Conservation (phyloP, 768 basidiomycete species). For the Mycena rebaudengoi region DNA sequence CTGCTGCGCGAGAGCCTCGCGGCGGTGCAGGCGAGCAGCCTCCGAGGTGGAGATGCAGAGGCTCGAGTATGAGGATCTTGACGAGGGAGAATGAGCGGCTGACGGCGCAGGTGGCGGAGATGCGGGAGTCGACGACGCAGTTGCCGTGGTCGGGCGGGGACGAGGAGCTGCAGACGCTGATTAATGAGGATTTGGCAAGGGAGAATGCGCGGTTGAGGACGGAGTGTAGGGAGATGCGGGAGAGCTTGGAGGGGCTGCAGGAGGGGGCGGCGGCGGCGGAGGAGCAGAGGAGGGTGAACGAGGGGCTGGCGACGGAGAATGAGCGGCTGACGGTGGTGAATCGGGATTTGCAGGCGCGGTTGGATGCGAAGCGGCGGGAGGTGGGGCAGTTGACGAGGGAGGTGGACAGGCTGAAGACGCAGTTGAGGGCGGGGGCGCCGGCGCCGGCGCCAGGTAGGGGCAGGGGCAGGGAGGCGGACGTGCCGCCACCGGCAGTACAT, state of each 20-base stretch:
- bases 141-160: conserved; percentile 28
- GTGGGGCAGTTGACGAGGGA: conserved; percentile 19
- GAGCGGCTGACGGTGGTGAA: conserved; percentile 7
- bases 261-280: conserved; percentile 12
- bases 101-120: conserved; percentile 8
- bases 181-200: conserved; percentile 24
- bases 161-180: conserved; percentile 25
- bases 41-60: conserved; percentile 25
- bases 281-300: conserved; percentile 17
- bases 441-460: neutral
- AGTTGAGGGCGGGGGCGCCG: neutral
- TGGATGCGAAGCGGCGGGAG: conserved; percentile 18
- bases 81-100: conserved; percentile 25
- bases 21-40: conserved; percentile 14
- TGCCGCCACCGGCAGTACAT: conserved; percentile 21
- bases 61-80: conserved; percentile 23
- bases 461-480: conserved; percentile 1
- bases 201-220: conserved; percentile 20
- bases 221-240: conserved; percentile 20
- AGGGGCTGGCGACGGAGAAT: conserved; percentile 3
- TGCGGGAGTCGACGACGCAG: conserved; percentile 29
- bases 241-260: conserved; percentile 19
- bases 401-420: conserved; percentile 15
- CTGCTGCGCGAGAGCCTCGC: conserved; percentile 1
- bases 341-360: conserved; percentile 1